Percentiles rank a stretch among this genome's conserved stretches.
These are phyloP conservation scores for Orychophragmus violaceus DNA, from an alignment of 345 rosid genomes.

Conservation along the genomic window DNA sequence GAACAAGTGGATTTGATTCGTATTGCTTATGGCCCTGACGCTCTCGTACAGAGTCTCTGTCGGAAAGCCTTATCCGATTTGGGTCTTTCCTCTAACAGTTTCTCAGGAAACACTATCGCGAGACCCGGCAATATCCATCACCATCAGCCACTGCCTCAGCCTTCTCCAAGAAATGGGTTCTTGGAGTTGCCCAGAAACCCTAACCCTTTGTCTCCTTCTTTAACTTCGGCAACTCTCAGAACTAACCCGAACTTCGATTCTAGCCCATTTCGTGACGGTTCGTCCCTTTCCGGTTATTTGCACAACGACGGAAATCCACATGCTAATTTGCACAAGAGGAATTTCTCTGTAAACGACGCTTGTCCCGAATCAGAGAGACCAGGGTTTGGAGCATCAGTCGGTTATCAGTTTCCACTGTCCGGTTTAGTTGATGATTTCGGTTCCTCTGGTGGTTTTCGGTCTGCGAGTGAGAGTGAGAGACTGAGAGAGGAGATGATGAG, in stretches of 20 bases:
- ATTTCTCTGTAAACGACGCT: slow-evolving; percentile 65
- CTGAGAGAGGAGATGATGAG: slow-evolving; percentile 51
- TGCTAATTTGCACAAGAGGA: slow-evolving; percentile 53
- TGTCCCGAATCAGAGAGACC: slow-evolving; percentile 45
- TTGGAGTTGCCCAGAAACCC: slow-evolving; percentile 33
- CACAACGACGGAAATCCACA: slow-evolving; percentile 43
- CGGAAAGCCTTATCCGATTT: slow-evolving; percentile 48
- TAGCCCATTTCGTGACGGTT: slow-evolving; percentile 31
- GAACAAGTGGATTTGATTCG: slow-evolving; percentile 53
- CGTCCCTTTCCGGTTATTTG: slow-evolving; percentile 38
- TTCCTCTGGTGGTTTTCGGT: slow-evolving; percentile 30
- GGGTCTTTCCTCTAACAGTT: slow-evolving; percentile 54
- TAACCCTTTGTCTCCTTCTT: slow-evolving; percentile 38
- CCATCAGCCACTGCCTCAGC: slow-evolving; percentile 34
- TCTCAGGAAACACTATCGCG: slow-evolving; percentile 43
- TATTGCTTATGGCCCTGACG: slow-evolving; percentile 55
- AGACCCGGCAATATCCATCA: too few species aligned
- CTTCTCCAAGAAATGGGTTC: slow-evolving; percentile 45
- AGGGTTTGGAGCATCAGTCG: slow-evolving; percentile 41
- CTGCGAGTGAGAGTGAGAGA: slow-evolving; percentile 54
- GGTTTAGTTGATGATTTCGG: slow-evolving; percentile 42
- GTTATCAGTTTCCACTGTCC: slow-evolving; percentile 56
- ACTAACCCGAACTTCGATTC: slow-evolving; percentile 43
- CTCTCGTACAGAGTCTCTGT: slow-evolving; percentile 47
- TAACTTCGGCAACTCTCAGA: slow-evolving; percentile 16